phyloP scores from a whole-genome alignment of 1,139 yeast genomes.

The Lodderomyces pseudojiufengensis region DNA sequence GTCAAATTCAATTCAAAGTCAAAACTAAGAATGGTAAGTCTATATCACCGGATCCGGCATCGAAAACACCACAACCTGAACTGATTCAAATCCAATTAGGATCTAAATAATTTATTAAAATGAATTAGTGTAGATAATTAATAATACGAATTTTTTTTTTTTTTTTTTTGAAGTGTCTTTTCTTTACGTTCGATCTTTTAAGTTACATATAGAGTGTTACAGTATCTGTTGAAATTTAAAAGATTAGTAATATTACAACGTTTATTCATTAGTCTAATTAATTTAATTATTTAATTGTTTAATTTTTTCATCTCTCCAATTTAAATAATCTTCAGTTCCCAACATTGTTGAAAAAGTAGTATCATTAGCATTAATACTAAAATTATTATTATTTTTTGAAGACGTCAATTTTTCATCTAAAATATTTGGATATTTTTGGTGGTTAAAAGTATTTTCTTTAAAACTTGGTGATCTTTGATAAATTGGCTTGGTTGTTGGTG shows the following conservation, averaged over 20 bases:
- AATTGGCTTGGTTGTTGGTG: neutral
- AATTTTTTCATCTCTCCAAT: slow-evolving; percentile 41
- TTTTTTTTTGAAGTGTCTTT: too few relatives aligned
- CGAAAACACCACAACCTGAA: neutral
- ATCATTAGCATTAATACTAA: slow-evolving; percentile 26
- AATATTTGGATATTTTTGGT: slow-evolving; percentile 6
- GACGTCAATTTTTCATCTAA: neutral
- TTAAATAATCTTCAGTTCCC: slow-evolving; percentile 37
- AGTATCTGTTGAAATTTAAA: too few relatives aligned
- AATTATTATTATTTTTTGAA: neutral
- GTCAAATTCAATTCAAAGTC: neutral
- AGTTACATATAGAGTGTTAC: too few relatives aligned
- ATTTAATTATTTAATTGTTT: slow-evolving; percentile 24
- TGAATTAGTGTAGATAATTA: too few relatives aligned
- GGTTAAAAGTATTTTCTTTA: slow-evolving; percentile 17
- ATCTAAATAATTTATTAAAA: neutral
- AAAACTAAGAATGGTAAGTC: too few relatives aligned
- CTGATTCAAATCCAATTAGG: slow-evolving; percentile 2
- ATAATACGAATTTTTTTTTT: too few relatives aligned
- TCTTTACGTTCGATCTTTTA: too few relatives aligned
- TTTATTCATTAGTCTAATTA: too few relatives aligned
- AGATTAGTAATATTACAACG: neutral
- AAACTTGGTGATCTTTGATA: slow-evolving; percentile 6
- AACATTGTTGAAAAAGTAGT: slow-evolving; percentile 31
- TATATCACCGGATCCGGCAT: neutral